Evolutionary conservation across 345 rosid species (phyloP).

Genomic region (Pugionium dolabratum): DNA sequence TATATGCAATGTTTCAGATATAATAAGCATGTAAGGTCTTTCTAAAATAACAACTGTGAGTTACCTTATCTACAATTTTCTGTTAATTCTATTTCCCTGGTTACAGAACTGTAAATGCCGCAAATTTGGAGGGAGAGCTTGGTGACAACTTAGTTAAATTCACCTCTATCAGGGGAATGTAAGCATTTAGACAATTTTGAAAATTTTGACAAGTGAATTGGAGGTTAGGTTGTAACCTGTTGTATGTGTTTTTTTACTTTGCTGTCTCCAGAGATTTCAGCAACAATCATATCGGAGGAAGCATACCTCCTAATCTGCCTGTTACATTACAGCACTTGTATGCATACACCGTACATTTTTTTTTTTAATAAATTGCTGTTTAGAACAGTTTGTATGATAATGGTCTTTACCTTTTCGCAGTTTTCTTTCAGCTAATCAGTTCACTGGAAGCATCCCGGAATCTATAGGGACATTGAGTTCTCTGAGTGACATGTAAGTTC

Average conservation of each 20-base stretch:
- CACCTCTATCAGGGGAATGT: slow-evolving; percentile 77
- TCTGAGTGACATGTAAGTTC: slow-evolving; percentile 69
- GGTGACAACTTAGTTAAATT: slow-evolving; percentile 67
- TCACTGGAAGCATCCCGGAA: slow-evolving; percentile 91
- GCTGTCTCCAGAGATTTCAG: slow-evolving; percentile 72
- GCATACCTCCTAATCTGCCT: slow-evolving; percentile 81
- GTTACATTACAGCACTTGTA: slow-evolving; percentile 58
- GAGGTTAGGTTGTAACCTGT: neutral
- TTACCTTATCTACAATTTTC: neutral
- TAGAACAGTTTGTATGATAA: slow-evolving; percentile 36
- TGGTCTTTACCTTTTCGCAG: slow-evolving; percentile 59
- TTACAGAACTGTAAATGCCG: slow-evolving; percentile 74
- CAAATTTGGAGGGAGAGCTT: slow-evolving; percentile 90
- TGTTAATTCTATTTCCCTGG: slow-evolving; percentile 12
- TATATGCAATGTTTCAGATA: slow-evolving; percentile 62
- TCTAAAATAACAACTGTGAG: neutral
- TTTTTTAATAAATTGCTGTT: slow-evolving; percentile 3
- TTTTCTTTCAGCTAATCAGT: slow-evolving; percentile 85
- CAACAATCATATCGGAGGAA: slow-evolving; percentile 90
- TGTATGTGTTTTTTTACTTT: slow-evolving; percentile 25
- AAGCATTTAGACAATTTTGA: slow-evolving; percentile 38
- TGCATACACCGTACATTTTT: slow-evolving; percentile 6
- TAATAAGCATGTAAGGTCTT: slow-evolving; percentile 54
- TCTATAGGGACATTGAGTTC: slow-evolving; percentile 60
- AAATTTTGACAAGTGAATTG: slow-evolving; percentile 2